Evolutionary conservation across 192 early-diverging fungal species (phyloP), one percentile per base, ranked within the genome.

Genomic region (Podila epigama): DNA sequence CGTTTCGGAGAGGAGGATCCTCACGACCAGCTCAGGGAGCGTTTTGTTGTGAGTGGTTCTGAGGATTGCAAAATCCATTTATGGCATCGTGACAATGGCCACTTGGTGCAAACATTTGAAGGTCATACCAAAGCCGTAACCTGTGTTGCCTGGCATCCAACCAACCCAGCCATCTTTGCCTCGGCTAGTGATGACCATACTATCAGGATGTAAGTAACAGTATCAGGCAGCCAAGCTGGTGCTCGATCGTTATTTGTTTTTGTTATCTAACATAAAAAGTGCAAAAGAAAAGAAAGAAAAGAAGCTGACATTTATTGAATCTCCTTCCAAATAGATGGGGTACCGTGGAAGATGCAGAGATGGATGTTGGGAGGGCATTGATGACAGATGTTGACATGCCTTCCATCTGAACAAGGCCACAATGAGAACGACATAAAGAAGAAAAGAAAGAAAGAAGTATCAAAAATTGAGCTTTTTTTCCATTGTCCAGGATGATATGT

Each of bases 31-130:
- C 15, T 22, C 44, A 48, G 11, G 44, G 88, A 96, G 51, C 85
- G 88, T 36, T 95, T 97, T 66, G 88, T 99, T 15, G 70, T 93
- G 1, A 92, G 92, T 61, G 97, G 97, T n/a, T 97, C 95, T 75
- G 95, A 97, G 85, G 93, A 95, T 69, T 79, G 75, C 1, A 82
- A 87, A 13, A 79, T 96, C 2, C 91, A 96, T 70, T 85, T 95
- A 9, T 96, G 94, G 94, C 87, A 93, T 72, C 80, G 89, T 29
- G 91, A 96, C 22, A 83, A 88, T 34, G 89, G 86, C 7, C 77
- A 73, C 2, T 55, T 95, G 44, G 75, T 96, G 39, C 91, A 94
- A 72, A 77, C 72, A 2, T 81, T 96, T 5, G 71, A 82, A 15
- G 94, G 93, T 1, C 94, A 96, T 61, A 70, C 80, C 6, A 82